Percentiles rank a stretch among this genome's conserved stretches.
These are phyloP conservation scores for Kokia cookei DNA, from an alignment of 441 rosid species.

Conservation along the genomic window DNA sequence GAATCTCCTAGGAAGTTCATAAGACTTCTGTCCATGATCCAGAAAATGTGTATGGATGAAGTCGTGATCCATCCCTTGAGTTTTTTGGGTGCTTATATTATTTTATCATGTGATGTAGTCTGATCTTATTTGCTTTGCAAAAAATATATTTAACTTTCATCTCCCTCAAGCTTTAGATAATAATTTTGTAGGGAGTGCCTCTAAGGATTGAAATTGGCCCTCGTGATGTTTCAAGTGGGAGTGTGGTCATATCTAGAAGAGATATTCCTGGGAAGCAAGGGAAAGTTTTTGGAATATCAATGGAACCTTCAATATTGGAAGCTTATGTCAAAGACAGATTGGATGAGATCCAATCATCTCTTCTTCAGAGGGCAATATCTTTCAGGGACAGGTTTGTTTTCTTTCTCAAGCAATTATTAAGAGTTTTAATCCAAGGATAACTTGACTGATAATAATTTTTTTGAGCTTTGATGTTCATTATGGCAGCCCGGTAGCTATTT, in stretches of 20 bases:
- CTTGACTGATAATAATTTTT: background rate
- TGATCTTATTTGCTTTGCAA: background rate
- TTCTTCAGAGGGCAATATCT: slow-evolving; percentile 54
- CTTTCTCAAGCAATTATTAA: slow-evolving; percentile 3
- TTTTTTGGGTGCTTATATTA: background rate
- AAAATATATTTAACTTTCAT: background rate
- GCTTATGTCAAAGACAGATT: slow-evolving; percentile 80
- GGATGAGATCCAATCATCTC: slow-evolving; percentile 84
- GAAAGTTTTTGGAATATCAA: slow-evolving; percentile 84
- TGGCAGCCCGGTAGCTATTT: background rate
- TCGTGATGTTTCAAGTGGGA: slow-evolving; percentile 73
- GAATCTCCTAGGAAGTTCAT: background rate
- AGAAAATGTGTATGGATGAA: background rate
- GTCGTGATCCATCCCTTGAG: background rate
- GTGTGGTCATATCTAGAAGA: slow-evolving; percentile 85
- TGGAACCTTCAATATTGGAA: slow-evolving; percentile 65
- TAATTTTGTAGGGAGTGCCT: slow-evolving; percentile 62
- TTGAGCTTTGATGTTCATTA: background rate
- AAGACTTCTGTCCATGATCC: background rate
- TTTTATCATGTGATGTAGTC: background rate
- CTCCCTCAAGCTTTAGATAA: background rate
- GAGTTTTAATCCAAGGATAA: background rate
- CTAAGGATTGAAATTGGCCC: slow-evolving; percentile 92
- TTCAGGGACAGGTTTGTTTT: slow-evolving; percentile 66
- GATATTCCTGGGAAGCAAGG: slow-evolving; percentile 93